Conservation (phyloP, 495 filamentous ascomycete species). For the Podospora pseudopauciseta region DNA sequence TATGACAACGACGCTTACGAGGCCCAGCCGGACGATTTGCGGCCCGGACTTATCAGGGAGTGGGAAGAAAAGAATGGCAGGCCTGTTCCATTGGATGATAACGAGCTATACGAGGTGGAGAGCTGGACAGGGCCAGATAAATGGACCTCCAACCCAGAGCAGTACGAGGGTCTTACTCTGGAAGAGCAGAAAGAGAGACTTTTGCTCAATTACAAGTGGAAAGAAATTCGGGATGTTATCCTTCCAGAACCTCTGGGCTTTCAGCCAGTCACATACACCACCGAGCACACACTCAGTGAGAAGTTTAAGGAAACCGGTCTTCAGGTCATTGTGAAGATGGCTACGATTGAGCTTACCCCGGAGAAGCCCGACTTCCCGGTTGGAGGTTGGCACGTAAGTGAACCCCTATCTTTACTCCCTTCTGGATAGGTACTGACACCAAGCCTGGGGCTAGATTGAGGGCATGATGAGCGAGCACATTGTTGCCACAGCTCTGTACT, state of each 20-base stretch:
- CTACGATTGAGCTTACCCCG: slow-evolving; percentile 58
- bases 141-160: not conserved
- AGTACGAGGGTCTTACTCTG: not conserved
- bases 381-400: slow-evolving; percentile 38
- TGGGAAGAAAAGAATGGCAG: slow-evolving; percentile 43
- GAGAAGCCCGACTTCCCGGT: slow-evolving; percentile 44
- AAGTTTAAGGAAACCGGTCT: slow-evolving; percentile 44
- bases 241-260: slow-evolving; percentile 11
- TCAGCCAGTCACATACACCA: slow-evolving; percentile 34
- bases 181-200: slow-evolving; percentile 1
- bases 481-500: slow-evolving; percentile 56
- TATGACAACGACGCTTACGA: not conserved
- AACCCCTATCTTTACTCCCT: slow-evolving; percentile 40
- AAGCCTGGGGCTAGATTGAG: slow-evolving; percentile 37
- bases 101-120: not conserved
- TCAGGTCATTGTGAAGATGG: slow-evolving; percentile 64
- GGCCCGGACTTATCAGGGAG: not conserved
- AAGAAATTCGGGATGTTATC: slow-evolving; percentile 30
- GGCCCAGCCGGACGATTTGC: not conserved
- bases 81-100: not conserved
- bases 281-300: slow-evolving; percentile 24
- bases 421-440: slow-evolving; percentile 34
- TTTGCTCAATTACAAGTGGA: slow-evolving; percentile 30
- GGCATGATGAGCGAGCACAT: slow-evolving; percentile 59
- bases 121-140: not conserved